These are phyloP conservation scores for Neurospora sp. DNA, from an alignment of 2,329 filamentous ascomycete species.

Conservation along the genomic window DNA sequence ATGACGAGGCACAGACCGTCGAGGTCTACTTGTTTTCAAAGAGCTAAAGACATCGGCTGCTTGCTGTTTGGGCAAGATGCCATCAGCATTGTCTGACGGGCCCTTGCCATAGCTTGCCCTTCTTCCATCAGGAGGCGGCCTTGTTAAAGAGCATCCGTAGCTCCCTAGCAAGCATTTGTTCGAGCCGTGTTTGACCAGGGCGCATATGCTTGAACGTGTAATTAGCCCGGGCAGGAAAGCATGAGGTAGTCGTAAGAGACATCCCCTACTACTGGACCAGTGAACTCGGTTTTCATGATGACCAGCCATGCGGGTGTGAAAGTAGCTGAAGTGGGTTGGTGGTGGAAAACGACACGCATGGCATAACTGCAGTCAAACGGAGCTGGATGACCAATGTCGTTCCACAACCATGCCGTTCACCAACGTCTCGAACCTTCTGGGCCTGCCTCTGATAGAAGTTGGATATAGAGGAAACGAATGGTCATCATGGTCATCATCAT, in stretches of 20 bases:
- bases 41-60: conserved; percentile 1
- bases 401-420: not conserved
- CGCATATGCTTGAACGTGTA: not conserved
- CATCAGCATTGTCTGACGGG: not conserved
- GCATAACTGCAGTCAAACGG: not conserved
- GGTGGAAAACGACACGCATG: not conserved
- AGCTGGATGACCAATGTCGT: not conserved
- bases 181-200: not conserved
- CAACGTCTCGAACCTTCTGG: not conserved
- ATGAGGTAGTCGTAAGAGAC: not conserved
- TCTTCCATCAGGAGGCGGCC: not conserved
- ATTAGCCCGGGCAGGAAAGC: not conserved
- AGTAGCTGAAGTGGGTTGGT: not conserved
- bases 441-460: not conserved
- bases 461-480: not conserved
- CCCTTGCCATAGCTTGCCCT: not conserved
- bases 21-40: conserved; percentile 44
- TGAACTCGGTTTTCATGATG: not conserved
- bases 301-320: not conserved
- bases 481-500: not conserved
- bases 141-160: not conserved
- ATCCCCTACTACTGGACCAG: not conserved
- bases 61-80: not conserved
- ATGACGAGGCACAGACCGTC: conserved; percentile 33
- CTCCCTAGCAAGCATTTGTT: not conserved